phyloP scores from a whole-genome alignment of 352 stramenopile genomes.

The Elongisporangium anandrum region DNA sequence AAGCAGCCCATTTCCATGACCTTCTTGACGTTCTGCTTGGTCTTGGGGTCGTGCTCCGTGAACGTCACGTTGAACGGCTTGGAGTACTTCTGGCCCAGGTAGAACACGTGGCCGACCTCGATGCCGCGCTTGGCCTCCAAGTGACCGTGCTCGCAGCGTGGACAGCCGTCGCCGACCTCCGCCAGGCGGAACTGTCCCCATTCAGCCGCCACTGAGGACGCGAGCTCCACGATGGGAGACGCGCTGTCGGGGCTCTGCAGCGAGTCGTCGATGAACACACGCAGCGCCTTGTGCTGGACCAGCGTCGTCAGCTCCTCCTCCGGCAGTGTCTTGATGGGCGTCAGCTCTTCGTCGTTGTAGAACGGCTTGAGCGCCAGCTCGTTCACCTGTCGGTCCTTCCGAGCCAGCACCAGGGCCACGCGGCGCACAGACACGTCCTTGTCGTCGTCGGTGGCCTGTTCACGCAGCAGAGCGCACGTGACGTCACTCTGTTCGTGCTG shows the following conservation, averaged over 20 bases:
- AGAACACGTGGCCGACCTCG: conserved; percentile 88
- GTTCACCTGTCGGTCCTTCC: conserved; percentile 62
- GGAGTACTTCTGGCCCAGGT: conserved; percentile 88
- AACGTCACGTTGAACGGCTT: conserved; percentile 73
- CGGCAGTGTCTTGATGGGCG: conserved; percentile 19
- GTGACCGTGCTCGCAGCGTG: conserved; percentile 31
- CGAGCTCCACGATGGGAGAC: conserved; percentile 8
- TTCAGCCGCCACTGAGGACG: conserved; percentile 12
- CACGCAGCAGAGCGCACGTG: conserved; percentile 31
- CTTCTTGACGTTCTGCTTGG: conserved; percentile 30
- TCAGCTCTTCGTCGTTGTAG: conserved; percentile 53
- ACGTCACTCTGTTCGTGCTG: conserved; percentile 25
- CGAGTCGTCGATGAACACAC: conserved; percentile 71
- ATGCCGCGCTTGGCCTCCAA: conserved; percentile 81
- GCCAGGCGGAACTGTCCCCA: conserved; percentile 63
- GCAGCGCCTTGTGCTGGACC: conserved; percentile 13
- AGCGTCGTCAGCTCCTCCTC: conserved; percentile 13
- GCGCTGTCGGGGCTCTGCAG: conserved; percentile 17
- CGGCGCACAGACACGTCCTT: conserved; percentile 8
- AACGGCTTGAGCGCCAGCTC: conserved; percentile 66
- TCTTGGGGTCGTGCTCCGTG: conserved; percentile 26
- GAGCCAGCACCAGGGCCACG: conserved; percentile 53
- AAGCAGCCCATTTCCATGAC: conserved; percentile 88
- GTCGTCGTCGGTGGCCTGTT: conserved; percentile 17
- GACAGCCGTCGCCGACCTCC: conserved; percentile 59